Evolutionary conservation across 1,284 basidiomycete species (phyloP).

Genomic region (Caloboletus firmus): DNA sequence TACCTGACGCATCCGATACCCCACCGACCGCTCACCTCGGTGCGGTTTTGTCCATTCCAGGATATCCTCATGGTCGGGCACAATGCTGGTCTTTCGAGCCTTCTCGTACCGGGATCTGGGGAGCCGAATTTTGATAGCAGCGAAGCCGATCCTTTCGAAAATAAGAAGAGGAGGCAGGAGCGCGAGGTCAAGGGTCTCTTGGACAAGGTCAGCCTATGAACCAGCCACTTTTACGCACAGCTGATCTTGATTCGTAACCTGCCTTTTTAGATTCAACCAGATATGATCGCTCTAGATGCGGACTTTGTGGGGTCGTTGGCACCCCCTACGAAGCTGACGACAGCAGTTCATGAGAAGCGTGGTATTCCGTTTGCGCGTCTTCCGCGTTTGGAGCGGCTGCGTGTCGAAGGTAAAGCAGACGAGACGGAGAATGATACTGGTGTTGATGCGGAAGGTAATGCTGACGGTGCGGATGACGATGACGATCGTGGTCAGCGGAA

Average conservation of each 20-base stretch:
- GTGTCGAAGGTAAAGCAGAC: constrained; percentile 71
- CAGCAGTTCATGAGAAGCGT: constrained; percentile 50
- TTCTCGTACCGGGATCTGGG: constrained; percentile 90
- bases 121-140: constrained; percentile 94
- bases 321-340: constrained; percentile 58
- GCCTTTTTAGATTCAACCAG: constrained; percentile 79
- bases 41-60: constrained; percentile 89
- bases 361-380: constrained; percentile 70
- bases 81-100: constrained; percentile 72
- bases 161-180: constrained; percentile 79
- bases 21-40: constrained; percentile 62
- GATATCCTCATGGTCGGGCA: constrained; percentile 85
- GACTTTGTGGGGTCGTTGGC: constrained; percentile 78
- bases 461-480: constrained; percentile 30
- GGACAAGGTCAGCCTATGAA: constrained; percentile 70
- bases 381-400: constrained; percentile 72
- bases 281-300: constrained; percentile 90
- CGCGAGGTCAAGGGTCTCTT: constrained; percentile 88
- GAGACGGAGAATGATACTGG: constrained; percentile 51
- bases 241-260: background rate
- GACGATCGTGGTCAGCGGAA: constrained; percentile 36
- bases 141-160: constrained; percentile 95
- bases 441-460: constrained; percentile 37
- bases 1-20: constrained; percentile 85
- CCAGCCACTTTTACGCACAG: background rate